Base-by-base conservation (phyloP, 495 filamentous ascomycete species). In the Neurospora sp. region DNA sequence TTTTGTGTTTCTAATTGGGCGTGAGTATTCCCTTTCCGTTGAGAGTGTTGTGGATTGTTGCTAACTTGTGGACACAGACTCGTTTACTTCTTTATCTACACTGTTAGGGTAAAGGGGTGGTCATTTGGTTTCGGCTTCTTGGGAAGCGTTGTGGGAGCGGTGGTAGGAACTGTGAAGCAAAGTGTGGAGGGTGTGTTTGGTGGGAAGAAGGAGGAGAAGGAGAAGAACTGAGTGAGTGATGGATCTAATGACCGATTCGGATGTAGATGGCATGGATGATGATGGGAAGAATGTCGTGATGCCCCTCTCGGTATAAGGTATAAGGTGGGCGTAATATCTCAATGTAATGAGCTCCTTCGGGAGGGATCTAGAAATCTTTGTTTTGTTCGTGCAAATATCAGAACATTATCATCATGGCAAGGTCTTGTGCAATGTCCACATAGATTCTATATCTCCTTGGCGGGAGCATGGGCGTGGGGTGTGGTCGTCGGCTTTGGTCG, bases 81-180 rank as follows among this genome's bases (percentile, higher is more conserved):
- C 65, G 90, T 96, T 0, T 95, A 94, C 80, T 94, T 96, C 83
- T 93, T 96, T 73, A 88, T 95, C 70, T 96, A 92, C 79, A 91
- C 90, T 1, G 85, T 93, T 4, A 84, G 92, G 20, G 87, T 96
- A 68, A 86, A 86, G 73, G 87, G 90, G 8, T 93, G 90, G 91
- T 87, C 82, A 10, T 94, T 94, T 76, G 92, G 92, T 0, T 82
- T 93, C 47, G 87, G 89, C 14, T 37, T 65, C 6, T 3, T 65
- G 10, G 9, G n/a, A 5, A 8, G 20, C 5, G 27, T 65, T 5
- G 53, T 18, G 0, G 53, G 53, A 8, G 53, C 53, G 14, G 27
- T 35, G 2, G 27, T 65, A 0, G 27, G 53, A 3, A 18, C 53
- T 31, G 7, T 65, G 1, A 65, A 65, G 53, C 14, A 65, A 5